Percentiles rank a stretch among this genome's conserved stretches.
Evolutionary conservation across 2,329 filamentous ascomycete species (phyloP).

Genomic region (Cryphonectria nitschkei): DNA sequence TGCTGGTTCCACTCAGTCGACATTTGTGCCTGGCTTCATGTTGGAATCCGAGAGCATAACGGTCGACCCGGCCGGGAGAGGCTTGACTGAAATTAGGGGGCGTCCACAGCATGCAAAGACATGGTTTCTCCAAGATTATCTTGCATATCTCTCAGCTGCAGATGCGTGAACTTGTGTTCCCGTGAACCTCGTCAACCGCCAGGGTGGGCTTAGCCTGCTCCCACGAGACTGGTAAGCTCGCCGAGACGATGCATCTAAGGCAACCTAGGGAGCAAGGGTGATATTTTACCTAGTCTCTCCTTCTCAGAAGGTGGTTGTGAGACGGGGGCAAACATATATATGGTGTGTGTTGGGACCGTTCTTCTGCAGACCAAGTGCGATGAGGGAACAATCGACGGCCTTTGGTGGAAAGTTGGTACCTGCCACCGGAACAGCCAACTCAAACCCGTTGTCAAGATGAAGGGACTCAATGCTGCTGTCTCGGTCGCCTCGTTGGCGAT

Average conservation of each 20-base stretch:
- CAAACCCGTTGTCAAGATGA: neutral
- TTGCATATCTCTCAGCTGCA: conserved; percentile 8
- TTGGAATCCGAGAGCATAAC: neutral
- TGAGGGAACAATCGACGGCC: neutral
- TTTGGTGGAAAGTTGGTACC: neutral
- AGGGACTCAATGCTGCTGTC: conserved; percentile 3
- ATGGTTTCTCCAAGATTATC: conserved; percentile 27
- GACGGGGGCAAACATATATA: neutral
- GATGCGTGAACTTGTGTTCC: conserved; percentile 17
- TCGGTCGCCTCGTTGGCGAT: conserved; percentile 22
- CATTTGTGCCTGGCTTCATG: neutral
- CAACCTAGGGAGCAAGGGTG: neutral
- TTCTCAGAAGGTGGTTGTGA: neutral
- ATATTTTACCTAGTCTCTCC: neutral
- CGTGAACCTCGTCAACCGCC: conserved; percentile 7
- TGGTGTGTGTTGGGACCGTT: neutral
- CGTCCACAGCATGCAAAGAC: conserved; percentile 18
- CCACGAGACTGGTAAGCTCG: conserved; percentile 13
- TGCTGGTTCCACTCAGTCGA: neutral
- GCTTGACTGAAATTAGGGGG: conserved; percentile 7
- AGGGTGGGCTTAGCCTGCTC: conserved; percentile 9
- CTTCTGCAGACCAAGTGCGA: neutral
- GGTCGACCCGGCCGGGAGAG: conserved; percentile 24
- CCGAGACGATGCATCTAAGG: neutral
- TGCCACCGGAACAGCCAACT: neutral